Conservation (phyloP, 352 stramenopile genomes). For the Elongisporangium prolatum region DNA sequence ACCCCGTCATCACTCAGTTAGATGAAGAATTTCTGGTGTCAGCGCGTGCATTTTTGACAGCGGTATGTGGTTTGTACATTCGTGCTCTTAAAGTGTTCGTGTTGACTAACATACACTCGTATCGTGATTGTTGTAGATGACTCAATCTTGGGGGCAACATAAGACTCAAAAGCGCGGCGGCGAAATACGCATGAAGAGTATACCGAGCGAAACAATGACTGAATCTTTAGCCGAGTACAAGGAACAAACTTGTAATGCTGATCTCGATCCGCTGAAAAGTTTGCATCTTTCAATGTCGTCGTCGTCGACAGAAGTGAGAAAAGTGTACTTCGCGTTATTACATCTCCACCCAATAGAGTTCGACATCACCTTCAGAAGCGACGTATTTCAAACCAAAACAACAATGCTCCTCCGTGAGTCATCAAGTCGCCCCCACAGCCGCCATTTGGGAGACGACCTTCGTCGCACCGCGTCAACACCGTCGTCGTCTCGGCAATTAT, state of each 20-base stretch:
- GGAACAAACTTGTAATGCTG: conserved; percentile 71
- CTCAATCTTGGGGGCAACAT: conserved; percentile 58
- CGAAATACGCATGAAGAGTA: conserved; percentile 78
- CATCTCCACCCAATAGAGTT: conserved; percentile 87
- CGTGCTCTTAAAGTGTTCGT: neutral
- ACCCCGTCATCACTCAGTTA: conserved; percentile 78
- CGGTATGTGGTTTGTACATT: conserved; percentile 26
- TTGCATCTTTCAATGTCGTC: conserved; percentile 56
- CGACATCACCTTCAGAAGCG: conserved; percentile 85
- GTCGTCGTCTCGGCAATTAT: conserved; percentile 11
- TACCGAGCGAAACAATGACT: conserved; percentile 78
- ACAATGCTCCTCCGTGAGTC: conserved; percentile 57
- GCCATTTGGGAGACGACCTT: conserved; percentile 21
- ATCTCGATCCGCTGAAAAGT: conserved; percentile 76
- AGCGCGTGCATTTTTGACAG: conserved; percentile 67
- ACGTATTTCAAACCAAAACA: conserved; percentile 74
- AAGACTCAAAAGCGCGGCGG: conserved; percentile 63
- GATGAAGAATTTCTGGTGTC: conserved; percentile 83
- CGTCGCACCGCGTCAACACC: conserved; percentile 32
- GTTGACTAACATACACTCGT: neutral
- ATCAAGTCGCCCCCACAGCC: conserved; percentile 30
- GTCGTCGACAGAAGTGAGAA: conserved; percentile 67
- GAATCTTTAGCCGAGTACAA: conserved; percentile 72
- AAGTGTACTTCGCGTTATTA: conserved; percentile 86
- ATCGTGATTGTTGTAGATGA: conserved; percentile 32